Evolutionary conservation across 2,329 filamentous ascomycete genomes (phyloP).

Genomic region (Pseudocercospora musae): DNA sequence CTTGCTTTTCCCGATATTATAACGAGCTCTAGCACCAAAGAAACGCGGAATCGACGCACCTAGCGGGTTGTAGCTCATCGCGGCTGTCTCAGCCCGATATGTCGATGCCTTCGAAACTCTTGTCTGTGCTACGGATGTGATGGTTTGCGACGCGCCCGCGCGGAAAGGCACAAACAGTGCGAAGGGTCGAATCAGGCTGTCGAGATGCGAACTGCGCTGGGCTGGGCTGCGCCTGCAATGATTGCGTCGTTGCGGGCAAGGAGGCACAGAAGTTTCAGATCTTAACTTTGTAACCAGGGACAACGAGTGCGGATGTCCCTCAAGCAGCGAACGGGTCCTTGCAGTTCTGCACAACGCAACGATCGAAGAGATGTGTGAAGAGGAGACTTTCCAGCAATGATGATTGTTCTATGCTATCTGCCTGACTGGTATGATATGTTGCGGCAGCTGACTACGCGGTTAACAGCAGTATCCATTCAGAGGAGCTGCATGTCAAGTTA

Average conservation of each 20-base stretch:
- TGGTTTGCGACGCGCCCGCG: conserved; percentile 3
- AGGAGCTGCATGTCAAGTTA: neutral
- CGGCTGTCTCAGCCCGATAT: neutral
- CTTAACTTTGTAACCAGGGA: neutral
- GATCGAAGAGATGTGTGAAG: neutral
- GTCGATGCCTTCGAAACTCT: conserved; percentile 1
- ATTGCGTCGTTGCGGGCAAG: conserved; percentile 16
- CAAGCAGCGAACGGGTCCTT: neutral
- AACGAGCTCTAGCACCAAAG: conserved; percentile 13
- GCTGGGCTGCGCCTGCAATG: conserved; percentile 10
- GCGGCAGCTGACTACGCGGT: neutral
- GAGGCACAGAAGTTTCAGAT: conserved; percentile 4
- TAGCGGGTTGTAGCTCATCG: conserved; percentile 27
- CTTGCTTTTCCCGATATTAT: conserved; percentile 6
- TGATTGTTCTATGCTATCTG: neutral
- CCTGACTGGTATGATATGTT: neutral
- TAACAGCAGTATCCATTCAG: conserved; percentile 4
- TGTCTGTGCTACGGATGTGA: conserved; percentile 4
- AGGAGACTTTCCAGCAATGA: neutral
- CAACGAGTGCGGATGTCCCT: neutral
- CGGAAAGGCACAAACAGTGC: neutral
- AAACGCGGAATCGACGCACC: conserved; percentile 17
- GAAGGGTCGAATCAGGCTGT: conserved; percentile 6
- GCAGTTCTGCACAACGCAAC: neutral
- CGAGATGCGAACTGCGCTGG: neutral